phyloP scores from a whole-genome alignment of 225 moss, liverwort and hornwort species.

The Anthoceros angustus region DNA sequence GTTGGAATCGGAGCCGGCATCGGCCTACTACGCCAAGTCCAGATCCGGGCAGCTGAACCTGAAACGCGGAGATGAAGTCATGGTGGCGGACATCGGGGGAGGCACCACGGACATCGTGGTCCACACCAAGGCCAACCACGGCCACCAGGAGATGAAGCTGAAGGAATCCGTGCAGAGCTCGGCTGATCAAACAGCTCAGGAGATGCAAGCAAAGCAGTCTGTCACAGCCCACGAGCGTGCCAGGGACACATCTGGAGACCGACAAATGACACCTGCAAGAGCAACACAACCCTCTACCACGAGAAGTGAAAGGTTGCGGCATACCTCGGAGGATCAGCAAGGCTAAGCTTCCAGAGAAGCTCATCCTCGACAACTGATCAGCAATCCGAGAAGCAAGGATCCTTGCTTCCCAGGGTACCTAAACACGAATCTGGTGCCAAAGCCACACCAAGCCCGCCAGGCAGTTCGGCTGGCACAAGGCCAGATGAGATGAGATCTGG shows the following conservation, averaged over 20 bases:
- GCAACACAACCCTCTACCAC: neutral
- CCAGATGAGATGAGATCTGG: neutral
- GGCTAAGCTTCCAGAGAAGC: neutral
- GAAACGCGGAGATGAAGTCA: too few relatives aligned
- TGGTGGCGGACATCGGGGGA: too few relatives aligned
- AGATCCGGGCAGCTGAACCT: too few relatives aligned
- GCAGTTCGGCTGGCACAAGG: neutral
- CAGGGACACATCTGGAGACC: neutral
- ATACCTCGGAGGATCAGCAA: neutral
- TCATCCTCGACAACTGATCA: neutral
- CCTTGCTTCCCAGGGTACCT: neutral
- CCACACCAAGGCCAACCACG: too few relatives aligned
- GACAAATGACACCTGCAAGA: neutral
- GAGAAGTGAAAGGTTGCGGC: neutral
- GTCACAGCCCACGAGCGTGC: neutral
- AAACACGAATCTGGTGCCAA: neutral
- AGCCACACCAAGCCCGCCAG: neutral
- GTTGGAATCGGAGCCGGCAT: too few relatives aligned
- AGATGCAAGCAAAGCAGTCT: neutral
- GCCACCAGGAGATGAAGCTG: too few relatives aligned
- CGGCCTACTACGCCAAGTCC: too few relatives aligned
- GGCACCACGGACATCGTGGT: too few relatives aligned
- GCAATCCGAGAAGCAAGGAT: neutral
- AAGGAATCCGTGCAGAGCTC: too few relatives aligned
- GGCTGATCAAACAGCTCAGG: neutral